A percentile compares a stretch with the other conserved stretches of the same genome.
Conservation (phyloP, 2,329 filamentous ascomycete species). For the Aspergillus neotritici region DNA sequence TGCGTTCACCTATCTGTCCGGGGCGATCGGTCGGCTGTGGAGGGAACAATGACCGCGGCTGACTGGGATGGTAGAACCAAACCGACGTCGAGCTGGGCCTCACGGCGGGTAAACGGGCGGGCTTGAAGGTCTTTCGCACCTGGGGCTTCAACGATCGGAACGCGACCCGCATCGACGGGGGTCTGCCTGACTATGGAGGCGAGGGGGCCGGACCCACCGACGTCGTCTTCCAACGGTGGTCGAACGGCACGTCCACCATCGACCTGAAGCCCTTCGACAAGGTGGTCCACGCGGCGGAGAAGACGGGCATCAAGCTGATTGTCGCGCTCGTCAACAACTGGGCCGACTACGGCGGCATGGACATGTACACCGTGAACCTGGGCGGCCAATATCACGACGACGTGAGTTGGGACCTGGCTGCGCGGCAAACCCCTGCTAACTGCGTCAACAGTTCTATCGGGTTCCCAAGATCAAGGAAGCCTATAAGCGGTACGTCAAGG, state of each 20-base stretch:
- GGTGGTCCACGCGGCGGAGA: conserved; percentile 9
- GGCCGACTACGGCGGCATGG: conserved; percentile 13
- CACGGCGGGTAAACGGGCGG: conserved; percentile 7
- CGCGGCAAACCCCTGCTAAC: too few species aligned
- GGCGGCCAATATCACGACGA: conserved; percentile 12
- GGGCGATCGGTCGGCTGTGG: background rate
- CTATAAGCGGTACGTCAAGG: conserved; percentile 13
- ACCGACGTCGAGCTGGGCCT: conserved; percentile 12
- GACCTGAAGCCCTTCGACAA: conserved; percentile 12
- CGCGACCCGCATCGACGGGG: conserved; percentile 1
- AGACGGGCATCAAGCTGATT: conserved; percentile 11
- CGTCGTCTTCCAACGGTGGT: conserved; percentile 12
- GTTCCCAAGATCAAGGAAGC: conserved; percentile 8
- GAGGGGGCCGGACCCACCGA: conserved; percentile 10
- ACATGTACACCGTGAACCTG: conserved; percentile 11
- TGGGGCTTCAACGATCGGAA: conserved; percentile 17
- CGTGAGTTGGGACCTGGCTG: background rate
- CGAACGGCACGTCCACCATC: conserved; percentile 10
- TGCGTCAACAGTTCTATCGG: conserved; percentile 7
- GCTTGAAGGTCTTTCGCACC: conserved; percentile 12
- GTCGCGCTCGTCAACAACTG: conserved; percentile 13
- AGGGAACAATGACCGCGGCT: too few species aligned
- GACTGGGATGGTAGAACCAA: conserved; percentile 5
- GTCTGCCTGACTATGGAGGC: conserved; percentile 9
- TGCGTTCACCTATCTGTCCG: background rate